phyloP scores from a whole-genome alignment of 2,329 filamentous ascomycete genomes.

The Alternaria longipes region DNA sequence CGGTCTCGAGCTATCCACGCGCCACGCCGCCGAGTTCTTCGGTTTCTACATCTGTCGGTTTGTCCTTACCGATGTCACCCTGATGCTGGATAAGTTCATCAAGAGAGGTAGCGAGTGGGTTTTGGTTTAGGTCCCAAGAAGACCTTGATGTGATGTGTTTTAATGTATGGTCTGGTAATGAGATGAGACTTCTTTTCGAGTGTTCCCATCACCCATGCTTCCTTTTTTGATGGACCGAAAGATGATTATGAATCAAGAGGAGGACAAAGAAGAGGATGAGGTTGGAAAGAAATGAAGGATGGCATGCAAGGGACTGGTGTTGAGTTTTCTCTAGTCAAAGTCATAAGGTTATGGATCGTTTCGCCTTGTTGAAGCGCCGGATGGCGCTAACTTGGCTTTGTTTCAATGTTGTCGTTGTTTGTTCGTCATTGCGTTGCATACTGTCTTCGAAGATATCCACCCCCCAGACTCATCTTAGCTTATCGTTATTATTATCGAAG shows the following conservation, averaged over 20 bases:
- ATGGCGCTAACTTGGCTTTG: constrained; percentile 1
- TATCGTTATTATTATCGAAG: constrained; percentile 12
- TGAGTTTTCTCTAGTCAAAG: neutral
- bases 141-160: constrained; percentile 7
- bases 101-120: constrained; percentile 98
- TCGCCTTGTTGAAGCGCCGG: neutral
- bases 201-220: neutral
- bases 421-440: constrained; percentile 9
- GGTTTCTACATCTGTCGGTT: constrained; percentile 97
- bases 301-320: neutral
- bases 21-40: constrained; percentile 97
- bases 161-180: neutral
- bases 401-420: neutral
- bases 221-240: neutral
- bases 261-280: neutral
- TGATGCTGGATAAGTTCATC: constrained; percentile 95
- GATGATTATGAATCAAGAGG: neutral
- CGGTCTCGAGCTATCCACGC: constrained; percentile 89
- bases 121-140: constrained; percentile 55
- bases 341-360: constrained; percentile 12
- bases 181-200: neutral
- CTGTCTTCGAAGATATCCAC: constrained; percentile 21
- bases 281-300: neutral
- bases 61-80: constrained; percentile 81
- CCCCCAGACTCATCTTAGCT: constrained; percentile 13